These are phyloP conservation scores for Zygotorulaspora florentina DNA, from an alignment of 805 yeast genomes.

Conservation along the genomic window DNA sequence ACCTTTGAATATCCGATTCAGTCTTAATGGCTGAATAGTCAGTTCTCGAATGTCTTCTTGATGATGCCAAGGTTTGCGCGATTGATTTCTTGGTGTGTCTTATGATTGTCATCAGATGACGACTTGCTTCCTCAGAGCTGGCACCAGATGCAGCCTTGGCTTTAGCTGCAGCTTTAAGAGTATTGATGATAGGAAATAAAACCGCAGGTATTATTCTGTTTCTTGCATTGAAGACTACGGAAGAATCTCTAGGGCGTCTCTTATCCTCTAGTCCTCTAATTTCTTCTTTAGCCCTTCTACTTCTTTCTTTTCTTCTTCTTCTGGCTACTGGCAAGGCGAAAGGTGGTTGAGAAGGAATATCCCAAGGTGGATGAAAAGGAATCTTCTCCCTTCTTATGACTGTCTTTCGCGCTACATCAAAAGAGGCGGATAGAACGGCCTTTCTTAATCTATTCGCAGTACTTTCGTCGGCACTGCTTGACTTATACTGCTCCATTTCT, in stretches of 20 bases:
- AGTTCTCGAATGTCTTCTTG: conserved; percentile 14
- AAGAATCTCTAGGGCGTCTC: conserved; percentile 2
- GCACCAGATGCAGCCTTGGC: conserved; percentile 34
- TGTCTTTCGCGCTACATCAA: conserved; percentile 23
- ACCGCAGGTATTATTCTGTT: conserved; percentile 26
- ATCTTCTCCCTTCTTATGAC: conserved; percentile 30
- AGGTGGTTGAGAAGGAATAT: conserved; percentile 32
- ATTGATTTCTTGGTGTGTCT: conserved; percentile 32
- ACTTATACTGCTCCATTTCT: conserved; percentile 5
- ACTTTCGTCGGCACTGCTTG: conserved; percentile 2
- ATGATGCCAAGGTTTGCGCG: conserved; percentile 22
- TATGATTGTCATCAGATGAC: conserved; percentile 28
- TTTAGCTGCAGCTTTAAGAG: conserved; percentile 34
- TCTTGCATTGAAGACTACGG: conserved; percentile 13
- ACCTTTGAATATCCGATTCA: conserved; percentile 9
- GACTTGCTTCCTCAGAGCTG: conserved; percentile 31
- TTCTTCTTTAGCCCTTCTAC: conserved; percentile 1
- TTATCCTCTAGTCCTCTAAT: conserved; percentile 1
- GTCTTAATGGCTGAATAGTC: conserved; percentile 14
- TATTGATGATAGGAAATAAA: conserved; percentile 30
- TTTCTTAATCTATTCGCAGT: not conserved
- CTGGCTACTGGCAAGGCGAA: conserved; percentile 30
- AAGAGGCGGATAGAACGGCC: conserved; percentile 1
- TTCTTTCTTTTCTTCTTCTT: conserved; percentile 20
- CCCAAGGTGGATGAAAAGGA: conserved; percentile 36